These are phyloP conservation scores for Byssothecium circinans DNA, from an alignment of 2,329 filamentous ascomycete genomes.

Conservation along the genomic window DNA sequence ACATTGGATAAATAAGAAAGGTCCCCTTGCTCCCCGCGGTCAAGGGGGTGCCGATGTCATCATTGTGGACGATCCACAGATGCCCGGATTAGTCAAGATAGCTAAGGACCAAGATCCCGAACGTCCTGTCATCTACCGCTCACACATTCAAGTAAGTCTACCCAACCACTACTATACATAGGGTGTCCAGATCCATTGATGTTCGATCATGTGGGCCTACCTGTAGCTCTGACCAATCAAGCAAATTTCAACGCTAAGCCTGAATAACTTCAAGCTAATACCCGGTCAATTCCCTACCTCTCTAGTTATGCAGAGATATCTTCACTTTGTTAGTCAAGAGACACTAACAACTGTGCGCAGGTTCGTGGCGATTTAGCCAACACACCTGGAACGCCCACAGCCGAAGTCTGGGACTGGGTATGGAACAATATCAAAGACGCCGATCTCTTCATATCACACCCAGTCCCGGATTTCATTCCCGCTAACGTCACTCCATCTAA, in stretches of 20 bases:
- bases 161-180: background rate
- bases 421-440: conserved; percentile 71
- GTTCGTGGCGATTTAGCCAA: conserved; percentile 73
- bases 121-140: conserved; percentile 78
- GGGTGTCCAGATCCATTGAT: background rate
- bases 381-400: conserved; percentile 65
- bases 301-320: too few relatives aligned
- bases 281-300: too few relatives aligned
- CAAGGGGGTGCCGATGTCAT: conserved; percentile 76
- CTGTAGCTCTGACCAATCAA: too few relatives aligned
- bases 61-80: conserved; percentile 81
- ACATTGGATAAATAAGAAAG: conserved; percentile 71
- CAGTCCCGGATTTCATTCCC: conserved; percentile 75
- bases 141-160: conserved; percentile 66
- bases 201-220: too few relatives aligned
- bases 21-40: conserved; percentile 64
- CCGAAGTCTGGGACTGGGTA: conserved; percentile 73
- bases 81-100: conserved; percentile 75
- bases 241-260: too few relatives aligned
- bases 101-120: conserved; percentile 71
- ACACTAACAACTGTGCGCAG: background rate
- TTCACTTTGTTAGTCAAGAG: too few relatives aligned
- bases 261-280: too few relatives aligned
- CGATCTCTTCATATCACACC: conserved; percentile 81
- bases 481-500: conserved; percentile 64